Evolutionary conservation across 768 basidiomycete genomes (phyloP).

Genomic region (Russula abietina): DNA sequence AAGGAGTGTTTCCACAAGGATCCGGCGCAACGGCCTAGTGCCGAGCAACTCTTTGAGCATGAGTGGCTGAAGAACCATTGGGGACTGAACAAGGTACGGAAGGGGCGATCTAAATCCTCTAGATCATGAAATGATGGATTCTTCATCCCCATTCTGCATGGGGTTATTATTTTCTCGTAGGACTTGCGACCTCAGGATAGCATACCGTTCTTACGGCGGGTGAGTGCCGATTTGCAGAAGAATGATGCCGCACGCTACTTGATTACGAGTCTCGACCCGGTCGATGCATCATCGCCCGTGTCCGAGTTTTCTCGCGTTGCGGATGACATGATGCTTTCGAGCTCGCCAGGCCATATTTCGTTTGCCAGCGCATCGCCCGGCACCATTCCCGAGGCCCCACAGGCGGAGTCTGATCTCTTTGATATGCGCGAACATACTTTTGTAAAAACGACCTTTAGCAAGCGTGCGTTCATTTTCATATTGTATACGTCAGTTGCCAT

Average conservation of each 20-base stretch:
- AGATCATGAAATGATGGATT: neutral
- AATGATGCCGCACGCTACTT: constrained; percentile 52
- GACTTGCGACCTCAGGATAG: constrained; percentile 89
- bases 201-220: constrained; percentile 88
- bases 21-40: constrained; percentile 73
- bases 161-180: constrained; percentile 31
- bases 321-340: constrained; percentile 23
- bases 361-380: constrained; percentile 3
- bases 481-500: neutral
- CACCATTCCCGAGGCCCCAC: constrained; percentile 24
- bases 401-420: constrained; percentile 35
- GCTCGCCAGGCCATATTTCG: constrained; percentile 21
- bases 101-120: neutral
- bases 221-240: constrained; percentile 81
- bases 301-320: constrained; percentile 13
- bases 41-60: constrained; percentile 82
- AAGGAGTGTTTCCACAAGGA: constrained; percentile 88
- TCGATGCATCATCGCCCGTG: constrained; percentile 36
- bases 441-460: constrained; percentile 88
- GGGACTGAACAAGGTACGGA: constrained; percentile 66
- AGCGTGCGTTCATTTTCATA: constrained; percentile 51
- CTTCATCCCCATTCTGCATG: neutral
- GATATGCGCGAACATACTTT: constrained; percentile 73
- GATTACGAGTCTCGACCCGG: constrained; percentile 39
- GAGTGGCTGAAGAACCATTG: constrained; percentile 82